A percentile compares a stretch with the other conserved stretches of the same genome.
Evolutionary conservation across 257 asterid genomes (phyloP).

Genomic region (Parsonsia alboflavescens): DNA sequence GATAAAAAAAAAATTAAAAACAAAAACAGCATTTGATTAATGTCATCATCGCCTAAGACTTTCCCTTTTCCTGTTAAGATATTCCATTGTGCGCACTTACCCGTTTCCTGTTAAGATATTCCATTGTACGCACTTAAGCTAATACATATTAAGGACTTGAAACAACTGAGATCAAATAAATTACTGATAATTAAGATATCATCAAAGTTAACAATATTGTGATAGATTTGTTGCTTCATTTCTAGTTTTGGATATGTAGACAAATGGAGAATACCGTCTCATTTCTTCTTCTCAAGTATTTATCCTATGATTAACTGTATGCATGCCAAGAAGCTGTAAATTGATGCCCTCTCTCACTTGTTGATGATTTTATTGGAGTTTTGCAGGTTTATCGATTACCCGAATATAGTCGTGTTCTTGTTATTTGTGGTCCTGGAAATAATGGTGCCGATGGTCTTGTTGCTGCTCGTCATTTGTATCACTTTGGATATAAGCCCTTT

Average conservation of each 20-base stretch:
- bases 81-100: not conserved
- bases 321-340: not conserved
- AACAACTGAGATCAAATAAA: not conserved
- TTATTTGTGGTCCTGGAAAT: slow-evolving; percentile 36
- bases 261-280: not conserved
- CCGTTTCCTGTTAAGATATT: no score
- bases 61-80: not conserved
- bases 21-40: not conserved
- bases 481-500: slow-evolving; percentile 30
- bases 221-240: not conserved
- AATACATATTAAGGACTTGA: not conserved
- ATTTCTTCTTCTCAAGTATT: not conserved
- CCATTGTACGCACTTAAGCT: not conserved
- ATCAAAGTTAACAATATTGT: not conserved
- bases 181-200: not conserved
- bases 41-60: not conserved
- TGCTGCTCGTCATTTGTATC: slow-evolving; percentile 37
- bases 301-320: not conserved
- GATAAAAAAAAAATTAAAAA: no score
- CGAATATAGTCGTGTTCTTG: slow-evolving; percentile 25
- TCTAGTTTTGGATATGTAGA: not conserved
- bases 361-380: not conserved
- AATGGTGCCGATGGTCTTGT: slow-evolving; percentile 34
- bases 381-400: slow-evolving; percentile 25
- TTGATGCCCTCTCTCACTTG: not conserved